Conservation (phyloP, 2,329 filamentous ascomycete genomes). For the Alternaria viburni region DNA sequence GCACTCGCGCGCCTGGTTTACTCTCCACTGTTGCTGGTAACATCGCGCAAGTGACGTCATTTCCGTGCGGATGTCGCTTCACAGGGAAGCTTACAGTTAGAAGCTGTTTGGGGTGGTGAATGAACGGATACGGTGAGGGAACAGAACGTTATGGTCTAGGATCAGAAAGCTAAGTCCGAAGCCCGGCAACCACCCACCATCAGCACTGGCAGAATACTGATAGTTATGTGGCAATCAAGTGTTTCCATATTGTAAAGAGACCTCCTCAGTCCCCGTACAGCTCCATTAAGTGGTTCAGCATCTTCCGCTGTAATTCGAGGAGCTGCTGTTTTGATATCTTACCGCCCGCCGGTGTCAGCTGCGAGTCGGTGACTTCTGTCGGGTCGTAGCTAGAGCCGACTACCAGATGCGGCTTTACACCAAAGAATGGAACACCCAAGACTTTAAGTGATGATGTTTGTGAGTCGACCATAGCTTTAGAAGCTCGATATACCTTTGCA, state of each 20-base stretch:
- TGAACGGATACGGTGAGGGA: not conserved
- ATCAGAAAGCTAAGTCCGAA: not conserved
- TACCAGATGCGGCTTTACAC: conserved; percentile 33
- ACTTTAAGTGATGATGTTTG: conserved; percentile 62
- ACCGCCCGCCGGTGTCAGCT: conserved; percentile 1
- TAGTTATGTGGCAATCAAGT: not conserved
- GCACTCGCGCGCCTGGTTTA: conserved; percentile 2
- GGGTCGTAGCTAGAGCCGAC: conserved; percentile 26
- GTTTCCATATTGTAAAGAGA: not conserved
- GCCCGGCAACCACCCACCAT: not conserved
- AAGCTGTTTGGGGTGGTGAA: not conserved
- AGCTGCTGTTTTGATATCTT: conserved; percentile 39
- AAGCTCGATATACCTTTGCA: conserved; percentile 66
- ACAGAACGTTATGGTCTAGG: not conserved
- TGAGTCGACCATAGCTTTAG: conserved; percentile 64
- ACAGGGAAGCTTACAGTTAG: not conserved
- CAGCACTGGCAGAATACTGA: not conserved
- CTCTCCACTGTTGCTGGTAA: not conserved
- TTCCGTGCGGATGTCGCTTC: not conserved
- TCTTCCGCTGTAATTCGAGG: conserved; percentile 42
- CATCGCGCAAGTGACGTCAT: not conserved
- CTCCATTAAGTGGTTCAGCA: conserved; percentile 44
- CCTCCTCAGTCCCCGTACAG: conserved; percentile 34
- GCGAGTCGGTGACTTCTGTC: not conserved
- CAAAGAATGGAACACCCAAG: conserved; percentile 53